These are phyloP conservation scores for Protomyces gravidus DNA, from an alignment of 1,139 yeast genomes.

Conservation along the genomic window DNA sequence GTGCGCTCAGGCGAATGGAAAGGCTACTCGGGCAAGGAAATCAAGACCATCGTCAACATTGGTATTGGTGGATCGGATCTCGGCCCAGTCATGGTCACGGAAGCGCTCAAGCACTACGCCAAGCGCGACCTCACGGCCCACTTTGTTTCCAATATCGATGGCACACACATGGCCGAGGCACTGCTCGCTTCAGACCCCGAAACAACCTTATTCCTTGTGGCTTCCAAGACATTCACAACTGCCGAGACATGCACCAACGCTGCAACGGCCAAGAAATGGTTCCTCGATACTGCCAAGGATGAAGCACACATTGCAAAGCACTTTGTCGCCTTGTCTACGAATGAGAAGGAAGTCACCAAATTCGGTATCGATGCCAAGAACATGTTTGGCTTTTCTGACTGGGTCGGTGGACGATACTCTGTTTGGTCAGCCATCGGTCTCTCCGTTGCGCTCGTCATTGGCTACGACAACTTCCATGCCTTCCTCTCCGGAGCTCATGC, in stretches of 20 bases:
- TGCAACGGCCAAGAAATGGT: constrained; percentile 90
- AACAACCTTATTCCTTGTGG: constrained; percentile 88
- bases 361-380: constrained; percentile 96
- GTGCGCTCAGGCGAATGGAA: constrained; percentile 93
- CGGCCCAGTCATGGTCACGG: constrained; percentile 99
- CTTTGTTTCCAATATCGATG: constrained; percentile 96
- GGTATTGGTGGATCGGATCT: constrained; percentile 99
- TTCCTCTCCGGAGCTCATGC: constrained; percentile 98
- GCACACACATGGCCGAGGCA: constrained; percentile 92
- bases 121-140: constrained; percentile 67
- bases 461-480: constrained; percentile 84
- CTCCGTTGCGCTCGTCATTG: constrained; percentile 90
- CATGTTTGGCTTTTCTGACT: constrained; percentile 96
- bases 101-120: constrained; percentile 87
- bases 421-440: constrained; percentile 99
- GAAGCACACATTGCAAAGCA: constrained; percentile 81
- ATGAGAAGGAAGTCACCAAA: constrained; percentile 81
- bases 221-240: constrained; percentile 93
- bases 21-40: constrained; percentile 92
- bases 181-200: constrained; percentile 74
- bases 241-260: constrained; percentile 98
- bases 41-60: constrained; percentile 90
- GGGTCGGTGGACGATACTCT: constrained; percentile 99
- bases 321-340: constrained; percentile 93
- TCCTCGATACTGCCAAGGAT: constrained; percentile 67